Evolutionary conservation across 108 stramenopile species (phyloP), one percentile per base, ranked within the genome.

Genomic region (Nitzschia sp.): DNA sequence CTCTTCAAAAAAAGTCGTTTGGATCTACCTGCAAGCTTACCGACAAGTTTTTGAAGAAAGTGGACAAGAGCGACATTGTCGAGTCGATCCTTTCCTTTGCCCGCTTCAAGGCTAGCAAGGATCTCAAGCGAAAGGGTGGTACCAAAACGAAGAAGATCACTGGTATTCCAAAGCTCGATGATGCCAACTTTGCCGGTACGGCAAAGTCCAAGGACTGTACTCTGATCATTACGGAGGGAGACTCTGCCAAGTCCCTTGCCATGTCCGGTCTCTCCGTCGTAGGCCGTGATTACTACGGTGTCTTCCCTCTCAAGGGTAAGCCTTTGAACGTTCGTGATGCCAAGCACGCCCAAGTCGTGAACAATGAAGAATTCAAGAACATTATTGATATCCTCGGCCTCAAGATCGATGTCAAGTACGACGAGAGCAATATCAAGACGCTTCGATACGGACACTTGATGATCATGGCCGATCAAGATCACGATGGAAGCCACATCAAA

Each of bases 401-500:
- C 25, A 97, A 97, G 75, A 96, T 93, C 62, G 94, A 90, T 26
- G 84, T 67, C 46, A 63, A 55, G 1, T 99, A 99, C 87, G 74
- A 79, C 32, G 83, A 87, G 58, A 76, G 71, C 17, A 94, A 96
- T 70, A 80, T 97, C 69, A 96, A 96, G 78, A 59, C 54, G 13
- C 95, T 99, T 19, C 85, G 94, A 15, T 96, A 96, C 70, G 98
- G 98, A 13, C 98, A 98, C 71, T 72, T 98, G 48, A 96, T 98
- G 96, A 98, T 99, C 74, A 99, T 99, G 99, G 96, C 98, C 1
- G 99, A 99, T 89, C 99, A 99, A 82, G 99, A 99, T 81, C 95
- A 97, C 71, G 99, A 99, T 68, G 99, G 99, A 2, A 85, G 82
- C 17, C 99, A 99, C 77, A 99, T 99, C 94, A 99, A 99, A 78